Evolutionary conservation across 1,284 basidiomycete species (phyloP).

Genomic region (Boletus smithii): DNA sequence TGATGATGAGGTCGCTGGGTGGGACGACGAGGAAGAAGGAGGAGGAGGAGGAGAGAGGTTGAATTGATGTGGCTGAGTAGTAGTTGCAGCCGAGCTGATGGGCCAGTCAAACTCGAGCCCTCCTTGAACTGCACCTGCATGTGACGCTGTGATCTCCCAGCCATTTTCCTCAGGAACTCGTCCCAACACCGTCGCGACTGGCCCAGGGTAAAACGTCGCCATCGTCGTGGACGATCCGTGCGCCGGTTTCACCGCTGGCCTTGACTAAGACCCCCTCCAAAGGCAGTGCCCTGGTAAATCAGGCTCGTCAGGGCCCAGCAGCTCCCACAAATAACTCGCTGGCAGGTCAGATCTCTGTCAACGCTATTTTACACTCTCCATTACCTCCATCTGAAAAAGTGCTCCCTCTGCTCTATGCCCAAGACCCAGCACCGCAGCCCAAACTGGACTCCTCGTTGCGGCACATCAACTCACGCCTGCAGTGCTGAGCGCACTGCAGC

Average conservation of each 20-base stretch:
- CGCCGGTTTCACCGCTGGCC: slow-evolving; percentile 3
- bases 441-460: background rate
- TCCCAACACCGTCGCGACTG: slow-evolving; percentile 28
- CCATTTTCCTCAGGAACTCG: slow-evolving; percentile 30
- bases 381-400: background rate
- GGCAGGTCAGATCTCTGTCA: background rate
- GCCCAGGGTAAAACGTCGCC: slow-evolving; percentile 36
- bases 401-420: slow-evolving; percentile 3
- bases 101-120: slow-evolving; percentile 60
- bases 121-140: slow-evolving; percentile 49
- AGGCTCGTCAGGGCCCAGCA: slow-evolving; percentile 17
- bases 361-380: background rate
- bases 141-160: slow-evolving; percentile 49
- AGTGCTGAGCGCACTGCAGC: background rate
- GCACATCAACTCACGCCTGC: background rate
- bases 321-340: slow-evolving; percentile 9
- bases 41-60: slow-evolving; percentile 13
- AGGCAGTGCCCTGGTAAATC: slow-evolving; percentile 28
- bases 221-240: slow-evolving; percentile 28
- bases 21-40: slow-evolving; percentile 16
- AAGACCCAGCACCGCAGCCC: slow-evolving; percentile 9
- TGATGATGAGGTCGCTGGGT: slow-evolving; percentile 10
- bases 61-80: slow-evolving; percentile 21
- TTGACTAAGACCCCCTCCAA: slow-evolving; percentile 18
- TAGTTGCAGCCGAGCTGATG: slow-evolving; percentile 25